Percentiles rank a stretch among this genome's conserved stretches.
phyloP scores from a whole-genome alignment of 352 stramenopile genomes.

The Phytophthora ohioensis region DNA sequence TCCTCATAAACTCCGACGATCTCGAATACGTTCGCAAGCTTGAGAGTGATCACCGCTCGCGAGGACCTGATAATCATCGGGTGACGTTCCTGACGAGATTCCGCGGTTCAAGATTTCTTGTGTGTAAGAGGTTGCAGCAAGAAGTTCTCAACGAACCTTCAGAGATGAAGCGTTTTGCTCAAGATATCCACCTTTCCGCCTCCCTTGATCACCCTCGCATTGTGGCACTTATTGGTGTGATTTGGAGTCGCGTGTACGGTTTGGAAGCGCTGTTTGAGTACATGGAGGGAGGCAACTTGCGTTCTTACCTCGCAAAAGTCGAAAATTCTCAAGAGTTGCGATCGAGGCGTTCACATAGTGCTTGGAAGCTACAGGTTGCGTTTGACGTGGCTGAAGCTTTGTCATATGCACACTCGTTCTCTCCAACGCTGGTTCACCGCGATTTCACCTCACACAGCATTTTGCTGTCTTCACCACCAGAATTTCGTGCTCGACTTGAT shows the following conservation, averaged over 20 bases:
- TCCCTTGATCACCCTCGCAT: constrained; percentile 58
- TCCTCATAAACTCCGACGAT: constrained; percentile 50
- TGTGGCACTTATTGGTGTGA: constrained; percentile 54
- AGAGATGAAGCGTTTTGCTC: constrained; percentile 45
- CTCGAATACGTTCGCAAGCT: constrained; percentile 53
- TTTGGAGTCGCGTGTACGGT: constrained; percentile 54
- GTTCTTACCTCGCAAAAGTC: constrained; percentile 43
- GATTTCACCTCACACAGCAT: constrained; percentile 59
- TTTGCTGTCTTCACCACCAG: constrained; percentile 39
- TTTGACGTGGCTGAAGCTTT: constrained; percentile 60
- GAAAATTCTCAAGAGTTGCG: constrained; percentile 18
- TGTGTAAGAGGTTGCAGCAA: constrained; percentile 52
- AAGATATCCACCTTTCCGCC: constrained; percentile 54
- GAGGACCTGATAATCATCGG: constrained; percentile 3
- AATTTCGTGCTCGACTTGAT: constrained; percentile 50
- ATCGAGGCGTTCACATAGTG: constrained; percentile 27
- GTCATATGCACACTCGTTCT: constrained; percentile 58
- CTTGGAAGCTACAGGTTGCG: constrained; percentile 50
- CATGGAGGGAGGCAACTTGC: constrained; percentile 64
- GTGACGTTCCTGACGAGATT: constrained; percentile 54
- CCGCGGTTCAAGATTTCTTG: constrained; percentile 37
- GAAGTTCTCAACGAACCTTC: constrained; percentile 37
- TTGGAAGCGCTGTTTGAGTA: constrained; percentile 72
- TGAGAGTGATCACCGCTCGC: constrained; percentile 20
- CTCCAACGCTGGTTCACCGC: constrained; percentile 50